Percentiles rank a stretch among this genome's conserved stretches.
phyloP scores from a whole-genome alignment of 2,329 filamentous ascomycete genomes.

The Fusarium vanettenii region DNA sequence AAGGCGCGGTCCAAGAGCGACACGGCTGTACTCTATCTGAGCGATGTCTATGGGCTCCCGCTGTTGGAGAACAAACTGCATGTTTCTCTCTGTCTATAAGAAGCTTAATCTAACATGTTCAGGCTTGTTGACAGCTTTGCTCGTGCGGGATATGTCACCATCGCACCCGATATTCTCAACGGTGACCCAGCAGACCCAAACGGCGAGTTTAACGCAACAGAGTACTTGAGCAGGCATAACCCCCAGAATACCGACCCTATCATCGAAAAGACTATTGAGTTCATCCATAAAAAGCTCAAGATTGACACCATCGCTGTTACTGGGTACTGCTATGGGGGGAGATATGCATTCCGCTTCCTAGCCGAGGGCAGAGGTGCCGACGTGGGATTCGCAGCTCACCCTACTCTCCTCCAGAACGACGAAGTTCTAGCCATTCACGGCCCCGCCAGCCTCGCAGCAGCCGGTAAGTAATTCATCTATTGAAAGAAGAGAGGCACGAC shows the following conservation, averaged over 20 bases:
- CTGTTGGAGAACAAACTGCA: constrained; percentile 16
- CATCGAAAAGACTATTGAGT: constrained; percentile 18
- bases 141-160: constrained; percentile 20
- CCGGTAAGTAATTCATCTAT: constrained; percentile 12
- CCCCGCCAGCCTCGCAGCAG: constrained; percentile 24
- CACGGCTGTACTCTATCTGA: constrained; percentile 24
- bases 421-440: constrained; percentile 57
- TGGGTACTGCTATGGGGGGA: constrained; percentile 72
- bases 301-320: constrained; percentile 61
- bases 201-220: constrained; percentile 1
- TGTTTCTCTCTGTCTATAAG: neutral
- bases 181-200: constrained; percentile 6
- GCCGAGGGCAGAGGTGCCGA: constrained; percentile 62
- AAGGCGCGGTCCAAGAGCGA: neutral
- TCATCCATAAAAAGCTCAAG: constrained; percentile 47
- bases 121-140: constrained; percentile 29
- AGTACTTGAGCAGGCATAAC: constrained; percentile 22
- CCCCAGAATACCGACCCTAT: constrained; percentile 22
- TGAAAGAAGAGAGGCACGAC: fast-evolving
- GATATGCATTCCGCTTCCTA: constrained; percentile 64
- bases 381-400: constrained; percentile 71
- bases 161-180: constrained; percentile 17
- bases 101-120: fast-evolving
- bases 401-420: constrained; percentile 63
- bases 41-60: constrained; percentile 24